phyloP scores from a whole-genome alignment of 805 yeast genomes.

The Danielia reshetovae region DNA sequence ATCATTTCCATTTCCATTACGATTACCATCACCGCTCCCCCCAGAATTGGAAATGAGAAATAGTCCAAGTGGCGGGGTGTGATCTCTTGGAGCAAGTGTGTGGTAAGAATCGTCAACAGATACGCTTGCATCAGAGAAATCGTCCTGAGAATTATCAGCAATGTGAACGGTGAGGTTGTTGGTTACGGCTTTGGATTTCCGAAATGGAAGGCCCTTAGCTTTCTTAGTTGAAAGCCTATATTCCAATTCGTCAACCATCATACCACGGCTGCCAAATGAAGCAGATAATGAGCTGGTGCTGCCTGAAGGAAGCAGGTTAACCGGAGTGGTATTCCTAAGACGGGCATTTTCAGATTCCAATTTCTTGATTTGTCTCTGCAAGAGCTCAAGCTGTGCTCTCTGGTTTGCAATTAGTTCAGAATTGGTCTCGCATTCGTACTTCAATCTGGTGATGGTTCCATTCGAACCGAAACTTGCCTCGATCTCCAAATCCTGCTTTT shows the following conservation, averaged over 20 bases:
- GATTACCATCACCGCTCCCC: no score
- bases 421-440: slow-evolving; percentile 14
- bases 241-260: slow-evolving; percentile 2
- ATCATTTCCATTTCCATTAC: no score
- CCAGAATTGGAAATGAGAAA: background rate
- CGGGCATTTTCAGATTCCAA: slow-evolving; percentile 17
- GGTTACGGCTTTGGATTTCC: no score
- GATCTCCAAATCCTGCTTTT: slow-evolving; percentile 4
- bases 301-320: background rate
- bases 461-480: slow-evolving; percentile 21
- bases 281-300: no score
- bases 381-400: slow-evolving; percentile 20
- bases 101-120: no score
- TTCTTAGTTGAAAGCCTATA: background rate
- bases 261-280: background rate
- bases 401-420: slow-evolving; percentile 20
- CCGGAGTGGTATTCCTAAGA: slow-evolving; percentile 1
- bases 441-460: slow-evolving; percentile 20
- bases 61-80: background rate
- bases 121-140: no score
- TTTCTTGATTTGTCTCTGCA: slow-evolving; percentile 21
- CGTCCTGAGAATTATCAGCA: no score
- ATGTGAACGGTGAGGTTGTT: no score
- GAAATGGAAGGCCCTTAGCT: no score
- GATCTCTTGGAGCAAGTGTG: no score